These are phyloP conservation scores for Arachis stenosperma DNA, from an alignment of 306 rosid species.

Conservation along the genomic window DNA sequence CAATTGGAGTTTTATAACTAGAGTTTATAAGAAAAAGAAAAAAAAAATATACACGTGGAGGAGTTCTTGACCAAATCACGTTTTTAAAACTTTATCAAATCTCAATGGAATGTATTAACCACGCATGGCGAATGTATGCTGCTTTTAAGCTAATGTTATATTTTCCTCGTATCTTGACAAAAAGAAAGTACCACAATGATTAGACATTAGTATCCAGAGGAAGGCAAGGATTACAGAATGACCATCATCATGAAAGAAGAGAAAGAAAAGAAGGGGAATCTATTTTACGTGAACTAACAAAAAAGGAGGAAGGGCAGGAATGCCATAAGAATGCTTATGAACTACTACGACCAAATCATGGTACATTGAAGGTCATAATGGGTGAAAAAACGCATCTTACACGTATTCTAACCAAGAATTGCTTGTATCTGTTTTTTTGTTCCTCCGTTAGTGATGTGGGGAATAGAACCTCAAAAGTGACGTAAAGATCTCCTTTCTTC, in stretches of 20 bases:
- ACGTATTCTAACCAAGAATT: conserved; percentile 68
- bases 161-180: conserved; percentile 26
- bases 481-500: conserved; percentile 88
- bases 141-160: conserved; percentile 6
- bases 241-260: conserved; percentile 20
- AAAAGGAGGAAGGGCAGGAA: conserved; percentile 24
- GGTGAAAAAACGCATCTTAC: conserved; percentile 32
- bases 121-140: conserved; percentile 1
- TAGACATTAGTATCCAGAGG: conserved; percentile 30
- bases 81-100: too few species aligned
- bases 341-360: conserved; percentile 38
- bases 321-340: conserved; percentile 19
- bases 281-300: conserved; percentile 39
- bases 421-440: conserved; percentile 75
- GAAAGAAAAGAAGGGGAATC: not conserved
- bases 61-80: too few species aligned
- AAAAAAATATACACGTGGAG: too few species aligned
- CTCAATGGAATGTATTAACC: too few species aligned
- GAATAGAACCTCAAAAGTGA: conserved; percentile 82
- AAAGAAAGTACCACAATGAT: conserved; percentile 19
- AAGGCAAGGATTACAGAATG: conserved; percentile 26
- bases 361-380: conserved; percentile 30
- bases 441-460: conserved; percentile 80
- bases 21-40: too few species aligned
- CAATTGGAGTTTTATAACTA: too few species aligned